phyloP scores from a whole-genome alignment of 495 filamentous ascomycete species.

The Talaromyces adpressus region DNA sequence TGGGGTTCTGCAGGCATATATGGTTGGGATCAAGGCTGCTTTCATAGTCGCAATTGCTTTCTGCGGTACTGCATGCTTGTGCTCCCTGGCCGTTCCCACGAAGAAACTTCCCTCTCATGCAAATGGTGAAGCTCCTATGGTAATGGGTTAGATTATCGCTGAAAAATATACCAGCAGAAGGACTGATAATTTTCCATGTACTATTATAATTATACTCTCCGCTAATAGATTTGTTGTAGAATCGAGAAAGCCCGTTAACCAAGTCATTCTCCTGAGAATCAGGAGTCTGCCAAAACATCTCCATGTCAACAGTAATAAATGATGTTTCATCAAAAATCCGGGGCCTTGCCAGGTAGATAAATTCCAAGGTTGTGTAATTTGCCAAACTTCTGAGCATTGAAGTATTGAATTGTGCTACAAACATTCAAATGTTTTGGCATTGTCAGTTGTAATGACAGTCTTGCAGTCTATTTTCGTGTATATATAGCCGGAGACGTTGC shows the following conservation, averaged over 20 bases:
- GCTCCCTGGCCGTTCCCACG: not conserved
- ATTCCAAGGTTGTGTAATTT: not conserved
- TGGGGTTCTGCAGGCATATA: conserved; percentile 47
- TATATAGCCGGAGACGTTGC: not conserved
- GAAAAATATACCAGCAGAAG: not conserved
- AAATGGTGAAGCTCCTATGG: not conserved
- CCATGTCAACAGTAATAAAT: too few species aligned
- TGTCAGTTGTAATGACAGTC: not conserved
- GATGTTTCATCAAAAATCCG: too few species aligned
- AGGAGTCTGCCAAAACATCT: not conserved
- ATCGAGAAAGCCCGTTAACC: not conserved
- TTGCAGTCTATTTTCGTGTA: not conserved
- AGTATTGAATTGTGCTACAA: not conserved
- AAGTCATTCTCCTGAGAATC: too few species aligned
- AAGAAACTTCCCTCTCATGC: not conserved
- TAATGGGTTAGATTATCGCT: not conserved
- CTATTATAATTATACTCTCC: not conserved
- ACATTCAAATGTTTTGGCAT: not conserved
- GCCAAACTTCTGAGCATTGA: not conserved
- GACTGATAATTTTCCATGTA: not conserved
- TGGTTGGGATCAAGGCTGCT: conserved; percentile 40
- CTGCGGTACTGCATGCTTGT: not conserved
- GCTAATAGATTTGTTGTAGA: not conserved
- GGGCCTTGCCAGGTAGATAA: not conserved
- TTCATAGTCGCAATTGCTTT: conserved; percentile 1